Base-by-base conservation (phyloP, 352 stramenopile genomes). In the Phytophthora podocarpi region DNA sequence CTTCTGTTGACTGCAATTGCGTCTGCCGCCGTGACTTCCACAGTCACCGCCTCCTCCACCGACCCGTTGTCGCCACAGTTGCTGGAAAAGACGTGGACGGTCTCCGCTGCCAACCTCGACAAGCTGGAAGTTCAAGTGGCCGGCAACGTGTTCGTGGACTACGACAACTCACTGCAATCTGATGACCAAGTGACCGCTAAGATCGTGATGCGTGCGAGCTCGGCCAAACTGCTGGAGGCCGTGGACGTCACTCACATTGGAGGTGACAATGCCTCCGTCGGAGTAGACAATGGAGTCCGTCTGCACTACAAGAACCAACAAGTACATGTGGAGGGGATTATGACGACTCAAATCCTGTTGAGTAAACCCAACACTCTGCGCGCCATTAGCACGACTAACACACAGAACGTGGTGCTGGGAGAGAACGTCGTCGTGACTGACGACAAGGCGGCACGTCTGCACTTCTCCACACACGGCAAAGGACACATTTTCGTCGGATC, bases 231-330 rank as follows among this genome's bases (percentile, higher is more conserved):
- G 41, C 50, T 81, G 8, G 43, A 74, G 4, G 49, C 63, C 6
- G 59, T 76, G 27, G 58, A 74, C 18, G 69, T 78, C 26, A 52
- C 11, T 4, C 26, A 49, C 13, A 54, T 64, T 50, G 41, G 11
- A 8, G 47, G 16, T 45, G 28, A 58, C 34, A 42, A 63, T n/a
- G n/a, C n/a, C n/a, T n/a, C n/a, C n/a, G n/a, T n/a, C n/a, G n/a
- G n/a, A n/a, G n/a, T n/a, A n/a, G 56, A 67, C 32, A 54, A 35
- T 9, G 46, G 52, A 18, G 55, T 85, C 30, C 70, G 64, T 23
- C 52, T 87, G 20, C 72, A 70, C 36, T 74, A 82, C 59, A 76
- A 72, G 67, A 79, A 83, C 67, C 46, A 76, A 31, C 51, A 74
- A 18, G 39, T 67, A 10, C 49, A 76, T 32, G 59, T 59, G 12